Percentiles rank a stretch among this genome's conserved stretches.
Conservation (phyloP, 1,139 yeast species). For the Taphrina betulina region DNA sequence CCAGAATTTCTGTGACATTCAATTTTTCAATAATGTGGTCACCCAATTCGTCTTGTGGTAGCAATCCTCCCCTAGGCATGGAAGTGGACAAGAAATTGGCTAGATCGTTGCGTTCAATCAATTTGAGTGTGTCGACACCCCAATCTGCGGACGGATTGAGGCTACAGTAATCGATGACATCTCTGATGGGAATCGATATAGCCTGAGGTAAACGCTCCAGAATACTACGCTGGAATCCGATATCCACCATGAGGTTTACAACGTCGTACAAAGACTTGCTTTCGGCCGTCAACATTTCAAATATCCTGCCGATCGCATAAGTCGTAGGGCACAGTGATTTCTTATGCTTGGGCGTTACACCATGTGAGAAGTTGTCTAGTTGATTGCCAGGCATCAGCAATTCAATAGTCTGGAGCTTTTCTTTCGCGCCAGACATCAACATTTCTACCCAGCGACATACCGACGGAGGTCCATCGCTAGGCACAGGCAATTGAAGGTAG, state of each 20-base stretch:
- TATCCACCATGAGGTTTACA: slow-evolving; percentile 59
- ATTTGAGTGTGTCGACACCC: slow-evolving; percentile 50
- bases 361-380: slow-evolving; percentile 46
- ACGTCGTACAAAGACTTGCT: slow-evolving; percentile 55
- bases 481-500: slow-evolving; percentile 2
- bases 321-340: slow-evolving; percentile 33
- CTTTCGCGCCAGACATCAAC: slow-evolving; percentile 43
- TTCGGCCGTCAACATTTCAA: slow-evolving; percentile 53
- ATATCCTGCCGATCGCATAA: slow-evolving; percentile 9
- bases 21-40: too few species aligned
- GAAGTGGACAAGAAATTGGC: slow-evolving; percentile 45
- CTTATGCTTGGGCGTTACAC: slow-evolving; percentile 34
- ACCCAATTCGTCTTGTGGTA: too few species aligned
- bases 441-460: slow-evolving; percentile 8
- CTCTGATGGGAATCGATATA: slow-evolving; percentile 60
- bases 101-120: slow-evolving; percentile 70
- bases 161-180: slow-evolving; percentile 53
- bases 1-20: too few species aligned
- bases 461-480: slow-evolving; percentile 30
- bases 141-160: slow-evolving; percentile 50
- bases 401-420: slow-evolving; percentile 57
- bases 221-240: slow-evolving; percentile 53
- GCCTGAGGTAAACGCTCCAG: slow-evolving; percentile 76
- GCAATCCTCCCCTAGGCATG: too few species aligned
- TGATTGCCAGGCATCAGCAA: slow-evolving; percentile 46